These are phyloP conservation scores for Hypoxylon cercidicola DNA, from an alignment of 495 filamentous ascomycete species.

Conservation along the genomic window DNA sequence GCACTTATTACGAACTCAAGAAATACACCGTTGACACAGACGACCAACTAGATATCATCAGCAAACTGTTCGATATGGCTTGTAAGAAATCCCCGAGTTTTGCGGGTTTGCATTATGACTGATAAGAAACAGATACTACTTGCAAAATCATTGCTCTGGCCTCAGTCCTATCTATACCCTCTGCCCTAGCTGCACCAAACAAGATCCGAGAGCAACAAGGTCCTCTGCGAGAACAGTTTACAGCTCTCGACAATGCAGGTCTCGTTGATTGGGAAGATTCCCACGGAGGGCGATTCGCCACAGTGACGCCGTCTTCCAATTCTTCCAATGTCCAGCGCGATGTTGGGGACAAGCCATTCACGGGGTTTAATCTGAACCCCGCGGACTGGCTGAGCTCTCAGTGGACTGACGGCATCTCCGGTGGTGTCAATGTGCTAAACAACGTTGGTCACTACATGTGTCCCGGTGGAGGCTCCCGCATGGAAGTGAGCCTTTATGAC, in stretches of 20 bases:
- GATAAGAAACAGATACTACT: not conserved
- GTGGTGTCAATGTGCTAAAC: not conserved
- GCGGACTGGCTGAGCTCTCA: not conserved
- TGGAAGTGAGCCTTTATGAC: not conserved
- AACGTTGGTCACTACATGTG: not conserved
- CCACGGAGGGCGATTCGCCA: not conserved
- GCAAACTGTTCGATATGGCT: constrained; percentile 4
- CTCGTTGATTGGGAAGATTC: constrained; percentile 1
- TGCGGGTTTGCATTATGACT: not conserved
- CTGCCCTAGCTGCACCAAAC: not conserved
- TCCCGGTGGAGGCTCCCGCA: constrained; percentile 1
- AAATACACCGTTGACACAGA: not conserved
- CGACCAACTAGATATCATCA: not conserved
- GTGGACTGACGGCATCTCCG: constrained; percentile 1
- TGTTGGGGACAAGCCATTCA: not conserved
- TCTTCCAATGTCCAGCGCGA: not conserved
- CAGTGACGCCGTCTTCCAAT: not conserved
- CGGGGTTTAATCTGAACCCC: not conserved
- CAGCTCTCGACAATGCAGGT: not conserved
- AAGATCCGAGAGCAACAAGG: not conserved
- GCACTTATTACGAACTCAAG: not conserved
- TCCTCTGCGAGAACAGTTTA: constrained; percentile 1
- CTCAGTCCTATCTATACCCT: not conserved
- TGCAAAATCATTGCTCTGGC: not conserved
- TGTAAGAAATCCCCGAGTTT: not conserved